These are phyloP conservation scores for Mucor lusitanicus DNA, from an alignment of 371 early-diverging fungal genomes.

Conservation along the genomic window DNA sequence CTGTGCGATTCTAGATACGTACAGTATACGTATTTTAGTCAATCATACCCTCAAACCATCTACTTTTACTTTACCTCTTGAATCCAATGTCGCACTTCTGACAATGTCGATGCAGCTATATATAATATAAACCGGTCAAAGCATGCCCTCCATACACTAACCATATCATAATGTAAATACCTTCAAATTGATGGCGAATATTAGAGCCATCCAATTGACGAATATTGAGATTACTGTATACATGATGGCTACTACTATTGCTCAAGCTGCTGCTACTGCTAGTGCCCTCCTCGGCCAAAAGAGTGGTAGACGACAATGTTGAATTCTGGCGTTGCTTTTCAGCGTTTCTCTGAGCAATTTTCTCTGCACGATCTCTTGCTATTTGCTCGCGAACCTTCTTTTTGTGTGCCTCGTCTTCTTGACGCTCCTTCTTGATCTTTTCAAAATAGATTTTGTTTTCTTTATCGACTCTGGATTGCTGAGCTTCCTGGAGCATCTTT, in stretches of 20 bases:
- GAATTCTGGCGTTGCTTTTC: slow-evolving; percentile 16
- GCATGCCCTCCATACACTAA: not conserved
- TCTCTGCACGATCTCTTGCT: slow-evolving; percentile 46
- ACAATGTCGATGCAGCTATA: slow-evolving; percentile 35
- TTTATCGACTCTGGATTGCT: slow-evolving; percentile 22
- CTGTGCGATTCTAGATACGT: slow-evolving; percentile 29
- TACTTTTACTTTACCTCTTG: slow-evolving; percentile 23
- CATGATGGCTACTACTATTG: not conserved
- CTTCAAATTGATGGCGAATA: slow-evolving; percentile 40
- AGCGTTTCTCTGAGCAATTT: slow-evolving; percentile 26
- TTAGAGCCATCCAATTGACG: slow-evolving; percentile 48
- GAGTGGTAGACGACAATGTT: not conserved
- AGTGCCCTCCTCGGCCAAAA: not conserved
- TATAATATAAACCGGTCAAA: not conserved
- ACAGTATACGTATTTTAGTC: not conserved
- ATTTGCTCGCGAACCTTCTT: slow-evolving; percentile 45
- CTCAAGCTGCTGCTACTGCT: not conserved
- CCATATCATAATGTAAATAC: slow-evolving; percentile 11
- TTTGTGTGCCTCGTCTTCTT: slow-evolving; percentile 43
- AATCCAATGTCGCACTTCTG: slow-evolving; percentile 40
- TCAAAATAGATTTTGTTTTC: slow-evolving; percentile 42
- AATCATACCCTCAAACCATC: not conserved
- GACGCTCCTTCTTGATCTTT: slow-evolving; percentile 43
- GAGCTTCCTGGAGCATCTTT: slow-evolving; percentile 33
- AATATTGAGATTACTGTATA: slow-evolving; percentile 38